These are phyloP conservation scores for Monosporascus sp. DNA, from an alignment of 2,329 filamentous ascomycete species.

Conservation along the genomic window DNA sequence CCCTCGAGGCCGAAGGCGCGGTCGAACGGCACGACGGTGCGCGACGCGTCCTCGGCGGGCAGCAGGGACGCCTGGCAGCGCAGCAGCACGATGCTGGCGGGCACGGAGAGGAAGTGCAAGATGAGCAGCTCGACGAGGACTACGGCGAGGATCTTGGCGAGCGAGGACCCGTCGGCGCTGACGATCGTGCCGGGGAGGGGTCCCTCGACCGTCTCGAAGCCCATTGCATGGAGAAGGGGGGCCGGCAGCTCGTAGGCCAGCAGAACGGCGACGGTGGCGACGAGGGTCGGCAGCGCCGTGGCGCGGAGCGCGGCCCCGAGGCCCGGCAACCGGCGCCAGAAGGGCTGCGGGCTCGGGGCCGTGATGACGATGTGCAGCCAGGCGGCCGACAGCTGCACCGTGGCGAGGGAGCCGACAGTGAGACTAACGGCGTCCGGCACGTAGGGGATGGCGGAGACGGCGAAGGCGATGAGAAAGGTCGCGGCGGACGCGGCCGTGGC, in stretches of 20 bases:
- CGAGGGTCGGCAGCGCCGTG: slow-evolving; percentile 60
- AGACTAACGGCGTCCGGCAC: slow-evolving; percentile 41
- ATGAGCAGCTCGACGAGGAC: slow-evolving; percentile 40
- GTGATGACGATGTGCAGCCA: slow-evolving; percentile 84
- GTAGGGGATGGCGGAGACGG: slow-evolving; percentile 29
- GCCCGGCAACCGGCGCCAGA: slow-evolving; percentile 62
- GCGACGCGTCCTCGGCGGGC: slow-evolving; percentile 56
- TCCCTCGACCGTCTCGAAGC: slow-evolving; percentile 31
- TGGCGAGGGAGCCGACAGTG: slow-evolving; percentile 52
- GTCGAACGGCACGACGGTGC: slow-evolving; percentile 82
- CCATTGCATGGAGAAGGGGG: slow-evolving; percentile 38
- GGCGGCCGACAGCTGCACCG: slow-evolving; percentile 62
- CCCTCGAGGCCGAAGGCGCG: slow-evolving; percentile 71
- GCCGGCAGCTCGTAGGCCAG: slow-evolving; percentile 42
- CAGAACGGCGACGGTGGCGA: slow-evolving; percentile 52
- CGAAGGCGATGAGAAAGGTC: slow-evolving; percentile 29
- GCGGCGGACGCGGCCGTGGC: slow-evolving; percentile 30
- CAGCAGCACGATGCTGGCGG: slow-evolving; percentile 66
- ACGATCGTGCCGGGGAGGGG: slow-evolving; percentile 16
- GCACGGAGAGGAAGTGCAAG: slow-evolving; percentile 60
- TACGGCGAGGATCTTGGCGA: slow-evolving; percentile 38
- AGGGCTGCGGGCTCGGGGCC: slow-evolving; percentile 52
- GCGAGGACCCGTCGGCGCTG: not conserved
- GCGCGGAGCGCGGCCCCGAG: slow-evolving; percentile 57
- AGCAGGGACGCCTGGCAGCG: slow-evolving; percentile 82